Evolutionary conservation across 805 yeast species (phyloP).

Genomic region (Cyberlindnera euphorbiae): DNA sequence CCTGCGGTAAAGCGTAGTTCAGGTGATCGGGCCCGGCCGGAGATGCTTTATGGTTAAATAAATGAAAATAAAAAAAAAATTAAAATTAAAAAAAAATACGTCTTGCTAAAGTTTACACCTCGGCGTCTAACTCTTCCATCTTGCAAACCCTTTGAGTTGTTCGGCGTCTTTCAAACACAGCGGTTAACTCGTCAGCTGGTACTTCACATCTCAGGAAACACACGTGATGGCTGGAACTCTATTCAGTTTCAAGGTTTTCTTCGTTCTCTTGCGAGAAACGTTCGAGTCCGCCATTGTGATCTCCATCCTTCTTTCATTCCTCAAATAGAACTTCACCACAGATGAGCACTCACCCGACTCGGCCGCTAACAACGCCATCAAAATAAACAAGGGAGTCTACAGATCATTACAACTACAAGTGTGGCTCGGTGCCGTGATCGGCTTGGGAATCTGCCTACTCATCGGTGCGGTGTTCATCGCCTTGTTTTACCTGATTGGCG

Average conservation of each 20-base stretch:
- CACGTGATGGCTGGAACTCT: slow-evolving; percentile 4
- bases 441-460: slow-evolving; percentile 62
- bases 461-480: slow-evolving; percentile 70
- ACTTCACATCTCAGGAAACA: too few species aligned
- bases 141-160: too few species aligned
- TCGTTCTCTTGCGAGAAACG: slow-evolving; percentile 88
- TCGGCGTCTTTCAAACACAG: too few species aligned
- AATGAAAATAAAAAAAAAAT: too few species aligned
- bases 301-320: slow-evolving; percentile 85
- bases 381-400: slow-evolving; percentile 34
- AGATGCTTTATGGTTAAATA: too few species aligned
- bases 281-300: slow-evolving; percentile 90
- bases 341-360: slow-evolving; percentile 1
- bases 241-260: slow-evolving; percentile 58
- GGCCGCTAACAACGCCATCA: slow-evolving; percentile 8
- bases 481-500: slow-evolving; percentile 74
- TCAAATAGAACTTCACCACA: slow-evolving; percentile 75
- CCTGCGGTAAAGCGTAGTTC: too few species aligned
- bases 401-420: slow-evolving; percentile 57
- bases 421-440: slow-evolving; percentile 77
- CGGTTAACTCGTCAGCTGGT: too few species aligned
- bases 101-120: too few species aligned
- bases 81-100: too few species aligned
- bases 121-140: too few species aligned
- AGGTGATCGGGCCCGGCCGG: too few species aligned